Conservation (phyloP, 345 rosid species). For the Chamaenerion angustifolium region DNA sequence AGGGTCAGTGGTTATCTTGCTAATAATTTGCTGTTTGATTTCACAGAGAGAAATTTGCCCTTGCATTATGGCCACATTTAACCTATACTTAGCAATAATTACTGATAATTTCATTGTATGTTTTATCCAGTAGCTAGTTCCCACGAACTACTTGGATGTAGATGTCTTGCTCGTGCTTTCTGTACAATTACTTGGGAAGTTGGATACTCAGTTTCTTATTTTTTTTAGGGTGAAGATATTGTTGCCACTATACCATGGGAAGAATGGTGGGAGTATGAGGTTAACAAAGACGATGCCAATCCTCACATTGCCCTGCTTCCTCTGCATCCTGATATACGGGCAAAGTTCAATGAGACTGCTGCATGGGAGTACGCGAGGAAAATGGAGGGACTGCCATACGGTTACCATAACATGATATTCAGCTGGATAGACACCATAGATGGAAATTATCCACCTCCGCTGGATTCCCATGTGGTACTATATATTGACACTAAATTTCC, state of each 20-base stretch:
- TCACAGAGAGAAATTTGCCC: too few relatives aligned
- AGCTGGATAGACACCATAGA: conserved; percentile 93
- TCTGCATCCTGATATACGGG: conserved; percentile 71
- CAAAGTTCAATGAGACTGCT: conserved; percentile 82
- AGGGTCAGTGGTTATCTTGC: too few relatives aligned
- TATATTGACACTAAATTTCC: neutral
- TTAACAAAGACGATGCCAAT: conserved; percentile 71
- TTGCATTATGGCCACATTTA: neutral
- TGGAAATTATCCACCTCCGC: conserved; percentile 92
- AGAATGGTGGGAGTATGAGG: conserved; percentile 99
- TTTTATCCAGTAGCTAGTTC: too few relatives aligned
- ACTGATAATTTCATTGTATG: too few relatives aligned
- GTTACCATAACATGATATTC: conserved; percentile 94
- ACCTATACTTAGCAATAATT: too few relatives aligned
- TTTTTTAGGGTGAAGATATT: conserved; percentile 69
- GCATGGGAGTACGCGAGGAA: conserved; percentile 94
- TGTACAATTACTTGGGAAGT: neutral
- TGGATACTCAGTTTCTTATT: neutral
- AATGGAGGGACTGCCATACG: conserved; percentile 86
- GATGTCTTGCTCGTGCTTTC: neutral
- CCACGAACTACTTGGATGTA: neutral
- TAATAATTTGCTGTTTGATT: too few relatives aligned
- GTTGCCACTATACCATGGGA: conserved; percentile 86
- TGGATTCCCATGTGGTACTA: conserved; percentile 83
- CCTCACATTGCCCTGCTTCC: conserved; percentile 95